Conservation (phyloP, 2,329 filamentous ascomycete species). For the Cercospora sojina region DNA sequence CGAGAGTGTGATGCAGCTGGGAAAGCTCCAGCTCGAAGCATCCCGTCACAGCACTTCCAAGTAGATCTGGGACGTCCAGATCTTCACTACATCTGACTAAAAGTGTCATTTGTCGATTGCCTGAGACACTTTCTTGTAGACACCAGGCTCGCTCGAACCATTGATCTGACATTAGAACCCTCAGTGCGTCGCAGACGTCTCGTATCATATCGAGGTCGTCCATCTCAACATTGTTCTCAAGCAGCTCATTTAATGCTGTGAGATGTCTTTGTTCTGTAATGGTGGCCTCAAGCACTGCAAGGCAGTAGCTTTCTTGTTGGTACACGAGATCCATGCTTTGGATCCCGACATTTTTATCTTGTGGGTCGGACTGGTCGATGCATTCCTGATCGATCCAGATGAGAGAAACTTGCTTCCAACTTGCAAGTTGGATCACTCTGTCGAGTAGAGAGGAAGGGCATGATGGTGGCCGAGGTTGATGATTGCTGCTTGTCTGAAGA, state of each 20-base stretch:
- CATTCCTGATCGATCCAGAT: not conserved
- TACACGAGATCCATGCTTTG: not conserved
- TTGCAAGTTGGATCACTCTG: not conserved
- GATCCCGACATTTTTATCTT: not conserved
- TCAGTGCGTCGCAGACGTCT: not conserved
- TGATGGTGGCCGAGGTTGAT: not conserved
- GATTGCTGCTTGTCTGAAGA: not conserved
- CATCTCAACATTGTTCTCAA: not conserved
- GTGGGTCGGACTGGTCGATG: not conserved
- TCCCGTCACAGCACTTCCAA: not conserved
- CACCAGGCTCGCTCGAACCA: not conserved
- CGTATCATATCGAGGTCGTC: not conserved
- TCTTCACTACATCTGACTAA: not conserved
- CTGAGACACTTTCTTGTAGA: not conserved
- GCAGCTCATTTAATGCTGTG: not conserved
- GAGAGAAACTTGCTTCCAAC: not conserved
- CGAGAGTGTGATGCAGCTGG: not conserved
- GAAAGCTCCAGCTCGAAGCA: not conserved
- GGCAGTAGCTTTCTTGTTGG: not conserved
- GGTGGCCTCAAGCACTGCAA: not conserved
- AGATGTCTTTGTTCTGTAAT: not conserved
- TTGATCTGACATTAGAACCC: not conserved
- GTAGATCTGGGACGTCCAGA: not conserved
- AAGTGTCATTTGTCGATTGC: not conserved
- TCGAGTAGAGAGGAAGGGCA: not conserved